Conservation (phyloP, 257 asterid species). For the Przewalskia tangutica region DNA sequence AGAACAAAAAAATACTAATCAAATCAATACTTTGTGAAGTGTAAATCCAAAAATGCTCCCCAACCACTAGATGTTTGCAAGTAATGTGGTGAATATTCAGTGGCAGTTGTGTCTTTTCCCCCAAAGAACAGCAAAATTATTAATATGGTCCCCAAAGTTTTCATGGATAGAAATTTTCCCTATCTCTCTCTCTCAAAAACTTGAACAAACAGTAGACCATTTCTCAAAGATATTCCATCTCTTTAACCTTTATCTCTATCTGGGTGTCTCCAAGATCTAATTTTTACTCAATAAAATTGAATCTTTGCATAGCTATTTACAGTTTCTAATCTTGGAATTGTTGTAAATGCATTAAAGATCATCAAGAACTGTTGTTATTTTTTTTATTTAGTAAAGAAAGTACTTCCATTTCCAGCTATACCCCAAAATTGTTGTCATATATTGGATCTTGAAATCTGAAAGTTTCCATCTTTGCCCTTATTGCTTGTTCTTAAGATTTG, state of each 20-base stretch:
- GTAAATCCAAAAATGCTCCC: not conserved
- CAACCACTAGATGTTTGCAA: not conserved
- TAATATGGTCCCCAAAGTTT: not conserved
- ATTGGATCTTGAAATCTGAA: constrained; percentile 16
- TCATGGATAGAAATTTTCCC: constrained; percentile 3
- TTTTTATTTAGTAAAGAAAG: not conserved
- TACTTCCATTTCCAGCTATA: constrained; percentile 24
- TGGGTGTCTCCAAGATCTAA: constrained; percentile 6
- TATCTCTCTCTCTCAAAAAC: not conserved
- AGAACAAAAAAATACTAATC: not conserved
- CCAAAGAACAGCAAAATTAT: not conserved
- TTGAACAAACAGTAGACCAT: constrained; percentile 10
- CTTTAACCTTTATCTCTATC: constrained; percentile 7
- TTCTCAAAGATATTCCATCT: constrained; percentile 1
- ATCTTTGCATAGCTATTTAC: not conserved
- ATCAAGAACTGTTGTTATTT: constrained; percentile 6
- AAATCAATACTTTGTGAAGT: not conserved
- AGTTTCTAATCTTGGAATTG: constrained; percentile 15
- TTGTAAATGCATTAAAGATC: constrained; percentile 22
- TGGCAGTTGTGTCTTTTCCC: not conserved
- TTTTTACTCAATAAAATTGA: not conserved
- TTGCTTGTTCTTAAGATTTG: not conserved
- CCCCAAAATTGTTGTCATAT: not conserved
- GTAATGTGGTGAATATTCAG: not conserved
- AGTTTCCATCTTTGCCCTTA: constrained; percentile 12